phyloP scores from a whole-genome alignment of 768 basidiomycete species.

The Phlegmacium glaucopus region DNA sequence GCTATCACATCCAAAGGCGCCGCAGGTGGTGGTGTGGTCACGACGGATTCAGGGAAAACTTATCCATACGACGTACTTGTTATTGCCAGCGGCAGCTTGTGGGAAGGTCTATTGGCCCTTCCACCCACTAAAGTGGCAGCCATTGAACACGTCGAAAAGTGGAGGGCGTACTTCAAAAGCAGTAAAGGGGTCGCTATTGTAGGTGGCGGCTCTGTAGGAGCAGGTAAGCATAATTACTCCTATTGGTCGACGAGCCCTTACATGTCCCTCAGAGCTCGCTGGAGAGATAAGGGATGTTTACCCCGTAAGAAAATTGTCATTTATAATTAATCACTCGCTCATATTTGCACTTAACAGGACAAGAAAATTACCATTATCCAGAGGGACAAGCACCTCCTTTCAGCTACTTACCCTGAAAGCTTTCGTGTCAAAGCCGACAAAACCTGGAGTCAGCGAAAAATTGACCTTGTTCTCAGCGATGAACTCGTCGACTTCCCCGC shows the following conservation, averaged over 20 bases:
- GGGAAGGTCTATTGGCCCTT: constrained; percentile 47
- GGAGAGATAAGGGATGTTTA: constrained; percentile 39
- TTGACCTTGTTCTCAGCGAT: too few relatives aligned
- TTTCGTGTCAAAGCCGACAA: too few relatives aligned
- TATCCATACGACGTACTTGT: constrained; percentile 55
- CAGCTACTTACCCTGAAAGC: constrained; percentile 42
- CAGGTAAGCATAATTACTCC: background rate
- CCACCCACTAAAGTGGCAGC: constrained; percentile 32
- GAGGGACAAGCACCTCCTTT: constrained; percentile 50
- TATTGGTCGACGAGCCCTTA: background rate
- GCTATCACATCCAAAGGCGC: constrained; percentile 25
- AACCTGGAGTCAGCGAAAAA: too few relatives aligned
- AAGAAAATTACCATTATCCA: constrained; percentile 64
- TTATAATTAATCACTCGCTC: background rate
- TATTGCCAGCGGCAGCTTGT: constrained; percentile 55
- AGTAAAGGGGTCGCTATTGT: constrained; percentile 44
- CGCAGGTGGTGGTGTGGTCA: constrained; percentile 34
- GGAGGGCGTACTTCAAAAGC: constrained; percentile 31
- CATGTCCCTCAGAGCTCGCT: constrained; percentile 27
- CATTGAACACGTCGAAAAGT: constrained; percentile 21
- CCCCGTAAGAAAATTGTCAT: constrained; percentile 26
- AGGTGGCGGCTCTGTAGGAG: constrained; percentile 53
- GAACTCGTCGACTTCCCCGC: too few relatives aligned
- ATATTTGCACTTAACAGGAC: constrained; percentile 22
- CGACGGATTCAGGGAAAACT: constrained; percentile 46